Evolutionary conservation across 768 basidiomycete genomes (phyloP).

Genomic region (Naganishia vaughanmartiniae): DNA sequence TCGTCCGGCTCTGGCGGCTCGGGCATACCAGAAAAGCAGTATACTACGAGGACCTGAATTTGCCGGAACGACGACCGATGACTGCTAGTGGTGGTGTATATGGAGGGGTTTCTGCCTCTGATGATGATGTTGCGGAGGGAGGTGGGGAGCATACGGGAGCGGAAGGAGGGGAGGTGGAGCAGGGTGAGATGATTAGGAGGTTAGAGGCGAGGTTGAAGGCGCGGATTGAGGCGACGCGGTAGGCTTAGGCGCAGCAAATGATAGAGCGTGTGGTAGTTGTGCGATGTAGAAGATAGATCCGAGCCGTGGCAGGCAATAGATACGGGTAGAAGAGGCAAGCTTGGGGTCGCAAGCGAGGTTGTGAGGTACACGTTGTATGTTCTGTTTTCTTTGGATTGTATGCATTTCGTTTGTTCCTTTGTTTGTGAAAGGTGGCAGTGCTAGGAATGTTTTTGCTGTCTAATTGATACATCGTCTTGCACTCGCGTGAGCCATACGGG

Average conservation of each 20-base stretch:
- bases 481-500: no score
- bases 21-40: conserved; percentile 31
- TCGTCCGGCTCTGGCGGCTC: conserved; percentile 26
- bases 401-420: no score
- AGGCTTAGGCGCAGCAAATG: neutral
- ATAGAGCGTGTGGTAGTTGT: neutral
- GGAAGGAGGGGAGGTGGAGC: conserved; percentile 18
- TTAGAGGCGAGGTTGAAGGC: conserved; percentile 31
- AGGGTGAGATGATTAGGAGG: conserved; percentile 29
- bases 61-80: conserved; percentile 30
- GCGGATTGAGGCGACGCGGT: conserved; percentile 29
- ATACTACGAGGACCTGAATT: conserved; percentile 28
- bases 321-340: no score
- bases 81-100: conserved; percentile 30
- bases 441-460: no score
- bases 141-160: neutral
- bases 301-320: no score
- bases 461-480: no score
- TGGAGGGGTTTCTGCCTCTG: conserved; percentile 22
- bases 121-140: neutral
- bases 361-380: no score
- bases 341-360: no score
- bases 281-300: no score
- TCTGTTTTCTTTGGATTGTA: no score
- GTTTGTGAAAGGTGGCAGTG: no score